Conservation (phyloP, 192 early-diverging fungal genomes). For the Backusella morwellensis region DNA sequence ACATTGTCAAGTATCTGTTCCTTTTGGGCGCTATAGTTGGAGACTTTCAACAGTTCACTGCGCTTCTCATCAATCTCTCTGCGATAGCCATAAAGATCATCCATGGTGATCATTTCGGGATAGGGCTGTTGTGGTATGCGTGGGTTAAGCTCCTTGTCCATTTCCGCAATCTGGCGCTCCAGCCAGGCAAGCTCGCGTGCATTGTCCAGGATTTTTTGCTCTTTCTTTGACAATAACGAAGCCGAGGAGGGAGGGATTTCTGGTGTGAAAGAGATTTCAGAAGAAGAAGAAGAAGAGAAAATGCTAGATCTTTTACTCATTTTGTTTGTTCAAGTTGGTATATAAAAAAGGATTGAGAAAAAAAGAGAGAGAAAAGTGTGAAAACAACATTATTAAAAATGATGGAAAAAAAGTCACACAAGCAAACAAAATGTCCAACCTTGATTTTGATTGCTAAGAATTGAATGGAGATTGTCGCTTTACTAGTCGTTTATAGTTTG, state of each 20-base stretch:
- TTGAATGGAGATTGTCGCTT: no score
- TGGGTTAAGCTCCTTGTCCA: neutral
- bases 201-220: neutral
- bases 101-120: neutral
- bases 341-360: neutral
- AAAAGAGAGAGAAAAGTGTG: neutral
- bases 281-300: neutral
- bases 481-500: no score
- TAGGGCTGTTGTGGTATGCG: neutral
- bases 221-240: neutral
- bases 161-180: neutral
- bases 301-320: neutral
- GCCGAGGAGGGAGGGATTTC: neutral
- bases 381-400: no score
- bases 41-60: neutral
- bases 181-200: constrained; percentile 20
- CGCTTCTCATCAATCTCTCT: neutral
- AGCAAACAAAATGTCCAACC: no score
- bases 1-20: neutral
- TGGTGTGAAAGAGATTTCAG: neutral
- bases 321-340: neutral
- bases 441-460: no score
- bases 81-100: neutral
- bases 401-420: neutral
- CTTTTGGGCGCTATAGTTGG: neutral